Evolutionary conservation across 1,284 basidiomycete species (phyloP), one percentile per base, ranked within the genome.

Genomic region (Fomitiporia mediterranea): DNA sequence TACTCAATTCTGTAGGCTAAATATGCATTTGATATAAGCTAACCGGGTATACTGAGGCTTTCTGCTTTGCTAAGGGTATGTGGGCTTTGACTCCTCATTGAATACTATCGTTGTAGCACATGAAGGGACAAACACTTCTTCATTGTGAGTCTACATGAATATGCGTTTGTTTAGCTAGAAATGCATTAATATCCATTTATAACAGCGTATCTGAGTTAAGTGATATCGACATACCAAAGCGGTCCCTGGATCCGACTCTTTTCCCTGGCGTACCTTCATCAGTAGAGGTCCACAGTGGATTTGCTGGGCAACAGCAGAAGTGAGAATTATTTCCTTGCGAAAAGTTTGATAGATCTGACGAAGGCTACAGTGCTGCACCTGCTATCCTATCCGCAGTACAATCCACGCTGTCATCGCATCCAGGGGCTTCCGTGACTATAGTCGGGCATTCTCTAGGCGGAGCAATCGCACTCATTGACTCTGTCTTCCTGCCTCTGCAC

Each of bases 371-470:
- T 53, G 76, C 80, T 21, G 81, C 82, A 0, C 57, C 67, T 0
- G 60, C 62, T 13, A 67, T 85, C n/a, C 71, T 84, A 6, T 64
- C 74, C 9, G 76, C 77, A 1, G 80, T 83, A 1, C 61, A 77
- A 52, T 66, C 60, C 1, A 68, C 76, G 3, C 64, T 84, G 56
- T 63, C 68, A 4, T 60, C 66, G 50, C 74, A 75, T 59, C 63
- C 66, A 4, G 63, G 43, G 75, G 0, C 62, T 2, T 65, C 69
- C 3, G 76, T 85, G 25, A 78, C 78, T 0, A 55, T 78, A 32
- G 74, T 78, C 4, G 82, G 83, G 0, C 81, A 84, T 61, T 83
- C 81, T 0, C 72, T 83, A 19, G 73, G 74, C 15, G 82, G 74
- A 25, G 81, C 82, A 0, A 66, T 85, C 48, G 68, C 81, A 2